Evolutionary conservation across 1,139 yeast genomes (phyloP), one percentile per base, ranked within the genome.

Genomic region (Meyerozyma carpophila): DNA sequence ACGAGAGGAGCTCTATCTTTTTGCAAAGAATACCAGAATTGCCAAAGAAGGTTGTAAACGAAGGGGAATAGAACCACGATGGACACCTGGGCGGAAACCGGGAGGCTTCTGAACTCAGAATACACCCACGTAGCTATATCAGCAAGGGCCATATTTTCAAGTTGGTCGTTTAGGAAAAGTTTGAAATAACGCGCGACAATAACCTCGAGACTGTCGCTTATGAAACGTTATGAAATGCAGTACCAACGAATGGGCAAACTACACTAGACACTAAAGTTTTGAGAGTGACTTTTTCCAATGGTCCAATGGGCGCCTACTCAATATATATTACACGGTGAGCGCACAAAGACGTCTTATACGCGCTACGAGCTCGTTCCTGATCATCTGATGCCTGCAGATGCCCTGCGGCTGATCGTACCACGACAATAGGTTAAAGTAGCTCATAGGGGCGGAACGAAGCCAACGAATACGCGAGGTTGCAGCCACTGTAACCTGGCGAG

Each of bases 1-100:
- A 89, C 98, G 53, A 93, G 63, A 6, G 98, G 98, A 13, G 81
- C 94, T 50, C 93, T 72, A 63, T 86, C 94, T 46, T 77, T 86
- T 65, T 93, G 77, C 43, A 86, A 60, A 8, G 88, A 78, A 60
- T 84, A 84, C 24, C 80, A 58, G 5, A 85, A 66, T 68, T 90
- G 97, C 81, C 84, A 81, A 27, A 77, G 58, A 36, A 85, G 66
- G 55, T 84, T 84, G 66, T 82, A 78, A 24, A 83, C 56, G 54
- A 78, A 75, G 10, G 83, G 83, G 42, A 80, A 50, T 6, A 68
- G 47, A 16, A 69, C 46, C n/a, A 73, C 43, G 4, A 80, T 43
- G 4, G 67, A 55, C 28, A 71, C 44, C 54, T 74, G 75, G 50
- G 65, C 66, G 28, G 55, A 46, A 8, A 62, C 46, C 14, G 62